These are phyloP conservation scores for Chalciporus chontae DNA, from an alignment of 768 basidiomycete species.

Conservation along the genomic window DNA sequence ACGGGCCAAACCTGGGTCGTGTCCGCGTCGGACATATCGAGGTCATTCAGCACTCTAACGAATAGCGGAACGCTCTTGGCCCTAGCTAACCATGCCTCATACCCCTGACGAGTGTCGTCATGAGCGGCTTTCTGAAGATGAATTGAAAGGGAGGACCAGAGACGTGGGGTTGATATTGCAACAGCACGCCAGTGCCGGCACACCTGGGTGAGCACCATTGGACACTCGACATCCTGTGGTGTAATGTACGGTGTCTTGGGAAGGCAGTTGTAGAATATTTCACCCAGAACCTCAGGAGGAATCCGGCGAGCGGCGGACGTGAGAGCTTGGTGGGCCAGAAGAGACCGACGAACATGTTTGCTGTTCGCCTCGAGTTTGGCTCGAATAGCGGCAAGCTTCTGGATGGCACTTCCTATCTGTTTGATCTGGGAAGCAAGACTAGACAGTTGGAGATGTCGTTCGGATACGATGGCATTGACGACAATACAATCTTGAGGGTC, in stretches of 20 bases:
- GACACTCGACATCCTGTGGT: conserved; percentile 18
- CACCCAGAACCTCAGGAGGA: conserved; percentile 31
- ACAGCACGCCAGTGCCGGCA: conserved; percentile 32
- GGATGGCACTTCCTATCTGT: conserved; percentile 14
- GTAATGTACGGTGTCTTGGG: conserved; percentile 22
- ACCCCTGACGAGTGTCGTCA: conserved; percentile 15
- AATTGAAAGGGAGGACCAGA: conserved; percentile 31
- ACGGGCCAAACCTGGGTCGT: neutral
- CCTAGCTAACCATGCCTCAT: conserved; percentile 26
- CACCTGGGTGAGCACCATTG: conserved; percentile 26
- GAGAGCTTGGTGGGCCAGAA: conserved; percentile 24
- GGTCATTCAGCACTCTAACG: conserved; percentile 27
- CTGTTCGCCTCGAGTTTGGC: conserved; percentile 17
- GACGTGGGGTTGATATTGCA: conserved; percentile 27
- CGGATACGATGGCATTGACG: conserved; percentile 19
- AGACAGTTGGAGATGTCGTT: conserved; percentile 21
- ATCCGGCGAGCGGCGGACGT: conserved; percentile 15
- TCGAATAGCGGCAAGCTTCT: conserved; percentile 16
- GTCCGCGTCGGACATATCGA: conserved; percentile 10
- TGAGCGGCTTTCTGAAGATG: conserved; percentile 10
- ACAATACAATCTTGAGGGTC: conserved; percentile 9
- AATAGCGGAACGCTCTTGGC: conserved; percentile 26
- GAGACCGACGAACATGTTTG: conserved; percentile 16
- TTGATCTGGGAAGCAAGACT: conserved; percentile 18
- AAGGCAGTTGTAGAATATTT: conserved; percentile 30